A percentile compares a stretch with the other conserved stretches of the same genome.
Conservation (phyloP, 306 rosid species). For the Prinsepia uniflora region DNA sequence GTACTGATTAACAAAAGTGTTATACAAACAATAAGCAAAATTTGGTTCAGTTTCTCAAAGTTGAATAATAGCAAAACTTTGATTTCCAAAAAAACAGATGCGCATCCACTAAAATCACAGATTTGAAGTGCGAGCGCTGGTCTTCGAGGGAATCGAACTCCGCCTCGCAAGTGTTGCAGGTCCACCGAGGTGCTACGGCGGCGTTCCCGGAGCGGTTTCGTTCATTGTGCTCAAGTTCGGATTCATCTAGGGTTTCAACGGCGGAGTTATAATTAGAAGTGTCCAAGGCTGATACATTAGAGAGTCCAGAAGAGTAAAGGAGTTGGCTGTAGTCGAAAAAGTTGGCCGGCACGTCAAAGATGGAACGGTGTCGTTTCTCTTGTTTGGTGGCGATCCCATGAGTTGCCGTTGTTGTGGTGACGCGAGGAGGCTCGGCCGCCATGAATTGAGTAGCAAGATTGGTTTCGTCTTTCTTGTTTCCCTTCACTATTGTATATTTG, state of each 20-base stretch:
- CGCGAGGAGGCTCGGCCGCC: slow-evolving; percentile 41
- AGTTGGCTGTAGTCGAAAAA: slow-evolving; percentile 63
- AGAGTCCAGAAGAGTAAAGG: slow-evolving; percentile 51
- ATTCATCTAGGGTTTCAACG: slow-evolving; percentile 31
- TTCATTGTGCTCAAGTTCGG: slow-evolving; percentile 21
- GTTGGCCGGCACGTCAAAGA: slow-evolving; percentile 52
- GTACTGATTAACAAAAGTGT: not conserved
- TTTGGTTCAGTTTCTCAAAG: not conserved
- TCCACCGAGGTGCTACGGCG: slow-evolving; percentile 46
- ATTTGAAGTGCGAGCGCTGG: slow-evolving; percentile 94
- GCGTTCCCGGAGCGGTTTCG: slow-evolving; percentile 31
- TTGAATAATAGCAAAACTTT: not conserved
- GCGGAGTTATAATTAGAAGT: slow-evolving; percentile 14
- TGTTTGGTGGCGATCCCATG: not conserved
- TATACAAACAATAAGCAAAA: not conserved
- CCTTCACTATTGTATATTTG: not conserved
- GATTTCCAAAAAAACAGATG: not conserved
- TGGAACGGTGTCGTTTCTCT: slow-evolving; percentile 60
- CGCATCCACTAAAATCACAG: slow-evolving; percentile 8
- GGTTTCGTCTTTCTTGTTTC: not conserved
- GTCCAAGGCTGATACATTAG: slow-evolving; percentile 29
- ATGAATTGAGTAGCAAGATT: slow-evolving; percentile 15
- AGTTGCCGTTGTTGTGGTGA: slow-evolving; percentile 10
- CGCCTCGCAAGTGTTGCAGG: slow-evolving; percentile 83
- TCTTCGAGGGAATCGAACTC: slow-evolving; percentile 85